A percentile compares a stretch with the other conserved stretches of the same genome.
phyloP scores from a whole-genome alignment of 2,329 filamentous ascomycete species.

The Chaetothyriales sp. region DNA sequence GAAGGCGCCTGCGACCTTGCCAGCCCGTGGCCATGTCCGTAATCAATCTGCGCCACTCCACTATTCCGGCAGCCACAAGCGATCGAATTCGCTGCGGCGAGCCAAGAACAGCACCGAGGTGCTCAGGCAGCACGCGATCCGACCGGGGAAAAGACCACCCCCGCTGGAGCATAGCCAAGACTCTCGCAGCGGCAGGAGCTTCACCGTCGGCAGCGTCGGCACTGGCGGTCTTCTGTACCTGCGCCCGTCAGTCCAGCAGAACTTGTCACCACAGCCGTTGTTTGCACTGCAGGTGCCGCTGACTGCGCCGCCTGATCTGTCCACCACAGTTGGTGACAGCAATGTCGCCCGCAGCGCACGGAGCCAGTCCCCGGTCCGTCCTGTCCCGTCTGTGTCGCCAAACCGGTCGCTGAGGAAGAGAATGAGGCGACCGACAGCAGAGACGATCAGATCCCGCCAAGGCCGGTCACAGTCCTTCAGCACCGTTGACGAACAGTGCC shows the following conservation, averaged over 20 bases:
- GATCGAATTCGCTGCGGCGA: conserved; percentile 24
- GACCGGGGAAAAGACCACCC: conserved; percentile 37
- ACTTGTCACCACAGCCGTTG: conserved; percentile 20
- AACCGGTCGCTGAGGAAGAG: not conserved
- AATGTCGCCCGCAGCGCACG: not conserved
- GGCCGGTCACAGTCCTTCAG: conserved; percentile 49
- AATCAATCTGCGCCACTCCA: conserved; percentile 14
- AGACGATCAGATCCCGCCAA: conserved; percentile 12
- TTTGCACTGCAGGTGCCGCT: conserved; percentile 35
- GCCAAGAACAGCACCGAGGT: conserved; percentile 40
- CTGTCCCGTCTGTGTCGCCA: not conserved
- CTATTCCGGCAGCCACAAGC: conserved; percentile 16
- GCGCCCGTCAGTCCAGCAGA: conserved; percentile 43
- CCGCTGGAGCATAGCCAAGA: conserved; percentile 48
- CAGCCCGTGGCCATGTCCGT: conserved; percentile 12
- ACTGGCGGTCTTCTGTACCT: conserved; percentile 72
- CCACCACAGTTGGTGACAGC: not conserved
- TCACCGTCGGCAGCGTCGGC: conserved; percentile 67
- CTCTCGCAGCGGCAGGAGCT: conserved; percentile 53
- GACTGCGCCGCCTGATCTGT: conserved; percentile 35
- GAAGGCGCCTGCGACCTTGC: conserved; percentile 5
- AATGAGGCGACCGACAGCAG: not conserved
- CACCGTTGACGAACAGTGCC: conserved; percentile 50
- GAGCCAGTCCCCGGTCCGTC: not conserved
- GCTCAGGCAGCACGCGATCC: conserved; percentile 25